Evolutionary conservation across 345 rosid species (phyloP).

Genomic region (Acer yangbiense): DNA sequence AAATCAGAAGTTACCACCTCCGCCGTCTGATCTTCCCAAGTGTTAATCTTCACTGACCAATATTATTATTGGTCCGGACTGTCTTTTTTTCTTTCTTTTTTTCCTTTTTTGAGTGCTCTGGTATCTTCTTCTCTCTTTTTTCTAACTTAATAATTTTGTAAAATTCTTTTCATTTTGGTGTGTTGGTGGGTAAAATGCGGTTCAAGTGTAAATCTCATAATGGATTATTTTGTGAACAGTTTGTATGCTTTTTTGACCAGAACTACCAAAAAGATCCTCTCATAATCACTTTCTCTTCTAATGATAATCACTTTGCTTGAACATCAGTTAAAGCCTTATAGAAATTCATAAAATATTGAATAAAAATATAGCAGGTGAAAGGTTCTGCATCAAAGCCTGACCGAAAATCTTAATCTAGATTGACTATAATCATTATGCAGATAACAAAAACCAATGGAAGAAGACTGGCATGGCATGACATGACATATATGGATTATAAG

Average conservation of each 20-base stretch:
- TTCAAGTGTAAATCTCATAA: not conserved
- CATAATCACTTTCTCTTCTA: not conserved
- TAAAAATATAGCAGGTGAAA: not conserved
- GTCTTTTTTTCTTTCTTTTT: not conserved
- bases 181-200: not conserved
- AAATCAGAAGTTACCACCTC: constrained; percentile 37
- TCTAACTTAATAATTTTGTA: constrained; percentile 3
- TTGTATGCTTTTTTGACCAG: not conserved
- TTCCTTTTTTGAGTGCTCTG: constrained; percentile 10
- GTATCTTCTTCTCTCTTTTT: too few species aligned
- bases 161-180: not conserved
- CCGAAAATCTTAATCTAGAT: too few species aligned
- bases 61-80: not conserved
- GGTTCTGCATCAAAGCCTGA: not conserved
- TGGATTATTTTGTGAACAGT: not conserved
- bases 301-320: not conserved
- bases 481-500: too few species aligned
- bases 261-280: not conserved
- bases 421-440: not conserved
- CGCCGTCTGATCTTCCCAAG: constrained; percentile 51
- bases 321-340: not conserved
- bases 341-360: not conserved
- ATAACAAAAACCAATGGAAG: not conserved
- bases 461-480: not conserved
- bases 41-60: constrained; percentile 33